phyloP scores from a whole-genome alignment of 805 yeast genomes.

The Candida ovalis region DNA sequence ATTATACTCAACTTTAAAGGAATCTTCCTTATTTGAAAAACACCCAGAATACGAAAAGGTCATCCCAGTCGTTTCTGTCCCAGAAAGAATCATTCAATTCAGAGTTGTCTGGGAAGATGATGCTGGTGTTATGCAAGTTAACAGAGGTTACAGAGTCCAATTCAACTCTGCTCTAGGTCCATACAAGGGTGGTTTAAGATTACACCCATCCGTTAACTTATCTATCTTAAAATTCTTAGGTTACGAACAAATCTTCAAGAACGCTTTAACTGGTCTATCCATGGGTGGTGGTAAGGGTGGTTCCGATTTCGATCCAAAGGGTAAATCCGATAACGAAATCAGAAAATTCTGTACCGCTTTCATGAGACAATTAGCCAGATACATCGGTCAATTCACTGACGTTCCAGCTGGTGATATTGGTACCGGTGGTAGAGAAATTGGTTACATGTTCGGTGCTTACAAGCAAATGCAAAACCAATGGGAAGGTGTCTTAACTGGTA shows the following conservation, averaged over 20 bases:
- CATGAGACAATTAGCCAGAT: conserved; percentile 93
- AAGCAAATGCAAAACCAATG: conserved; percentile 84
- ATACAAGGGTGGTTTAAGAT: conserved; percentile 97
- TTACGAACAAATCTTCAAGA: conserved; percentile 97
- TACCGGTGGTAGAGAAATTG: conserved; percentile 95
- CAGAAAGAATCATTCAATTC: conserved; percentile 95
- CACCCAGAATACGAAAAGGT: conserved; percentile 89
- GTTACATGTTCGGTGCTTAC: conserved; percentile 96
- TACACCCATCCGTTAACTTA: conserved; percentile 95
- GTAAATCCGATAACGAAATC: conserved; percentile 87
- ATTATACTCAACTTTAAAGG: conserved; percentile 81
- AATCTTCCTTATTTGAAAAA: conserved; percentile 83
- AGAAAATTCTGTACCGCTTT: conserved; percentile 95
- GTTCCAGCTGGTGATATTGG: conserved; percentile 99
- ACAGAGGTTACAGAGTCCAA: conserved; percentile 97
- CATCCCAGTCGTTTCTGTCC: conserved; percentile 85
- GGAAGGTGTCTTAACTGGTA: conserved; percentile 98
- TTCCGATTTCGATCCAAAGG: conserved; percentile 96
- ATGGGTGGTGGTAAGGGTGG: conserved; percentile 99
- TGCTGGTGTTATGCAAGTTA: conserved; percentile 84
- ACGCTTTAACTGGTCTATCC: conserved; percentile 93
- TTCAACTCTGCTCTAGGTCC: conserved; percentile 98
- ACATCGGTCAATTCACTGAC: conserved; percentile 96
- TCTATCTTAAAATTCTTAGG: conserved; percentile 95
- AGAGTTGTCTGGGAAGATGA: conserved; percentile 98